These are phyloP conservation scores for Orychophragmus violaceus DNA, from an alignment of 345 rosid species.

Conservation along the genomic window DNA sequence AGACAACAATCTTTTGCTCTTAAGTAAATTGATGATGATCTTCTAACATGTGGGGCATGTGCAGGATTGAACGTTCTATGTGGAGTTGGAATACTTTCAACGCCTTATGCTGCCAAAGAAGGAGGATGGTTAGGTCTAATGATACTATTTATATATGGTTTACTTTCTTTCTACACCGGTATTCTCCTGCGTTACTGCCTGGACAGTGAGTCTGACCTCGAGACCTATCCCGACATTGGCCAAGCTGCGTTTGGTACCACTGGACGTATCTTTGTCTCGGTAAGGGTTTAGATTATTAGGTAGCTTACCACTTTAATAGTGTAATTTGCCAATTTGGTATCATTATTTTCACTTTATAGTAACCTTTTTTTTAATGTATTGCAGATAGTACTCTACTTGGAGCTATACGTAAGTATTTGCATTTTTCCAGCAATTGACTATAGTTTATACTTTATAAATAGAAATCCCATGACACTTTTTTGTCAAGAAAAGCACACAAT, in stretches of 20 bases:
- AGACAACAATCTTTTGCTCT: slow-evolving; percentile 1
- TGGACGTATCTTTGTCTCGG: slow-evolving; percentile 77
- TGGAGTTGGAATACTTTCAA: slow-evolving; percentile 94
- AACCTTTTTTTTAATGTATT: slow-evolving; percentile 1
- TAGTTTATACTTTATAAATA: background rate
- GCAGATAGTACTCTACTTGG: slow-evolving; percentile 84
- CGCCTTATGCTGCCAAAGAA: slow-evolving; percentile 87
- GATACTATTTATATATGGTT: slow-evolving; percentile 53
- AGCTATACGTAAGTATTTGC: slow-evolving; percentile 81
- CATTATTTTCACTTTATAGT: background rate
- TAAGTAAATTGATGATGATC: background rate
- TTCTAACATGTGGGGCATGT: slow-evolving; percentile 25
- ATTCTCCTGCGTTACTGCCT: slow-evolving; percentile 70
- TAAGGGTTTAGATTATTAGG: slow-evolving; percentile 27
- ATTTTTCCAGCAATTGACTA: background rate
- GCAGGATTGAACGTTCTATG: slow-evolving; percentile 92
- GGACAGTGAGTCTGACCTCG: slow-evolving; percentile 88
- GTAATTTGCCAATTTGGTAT: background rate
- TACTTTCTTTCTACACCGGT: slow-evolving; percentile 90
- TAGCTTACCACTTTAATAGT: background rate
- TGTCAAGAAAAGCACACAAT: slow-evolving; percentile 4
- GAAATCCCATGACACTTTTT: background rate
- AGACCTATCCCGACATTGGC: slow-evolving; percentile 96
- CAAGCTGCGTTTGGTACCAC: slow-evolving; percentile 85
- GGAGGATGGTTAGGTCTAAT: slow-evolving; percentile 88